Conservation (phyloP, 305 asterid genomes). For the Fraxinus nigra region DNA sequence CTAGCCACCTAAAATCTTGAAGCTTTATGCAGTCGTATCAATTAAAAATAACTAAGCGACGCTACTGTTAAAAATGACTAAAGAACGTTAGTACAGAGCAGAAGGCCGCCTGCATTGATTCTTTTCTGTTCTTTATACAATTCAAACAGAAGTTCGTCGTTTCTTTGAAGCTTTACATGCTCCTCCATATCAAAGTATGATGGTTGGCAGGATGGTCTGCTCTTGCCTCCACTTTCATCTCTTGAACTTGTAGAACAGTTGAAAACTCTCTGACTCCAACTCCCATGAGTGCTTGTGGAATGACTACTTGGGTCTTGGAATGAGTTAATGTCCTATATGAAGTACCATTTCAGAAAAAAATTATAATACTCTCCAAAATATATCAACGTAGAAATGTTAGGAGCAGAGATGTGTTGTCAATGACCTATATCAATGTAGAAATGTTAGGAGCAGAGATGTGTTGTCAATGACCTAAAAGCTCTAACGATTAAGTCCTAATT, state of each 20-base stretch:
- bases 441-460: not conserved
- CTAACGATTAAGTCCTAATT: not conserved
- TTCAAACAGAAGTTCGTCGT: slow-evolving; percentile 69
- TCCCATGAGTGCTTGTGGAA: slow-evolving; percentile 61
- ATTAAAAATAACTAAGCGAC: not conserved
- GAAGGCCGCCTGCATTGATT: slow-evolving; percentile 66
- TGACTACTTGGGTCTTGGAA: slow-evolving; percentile 33
- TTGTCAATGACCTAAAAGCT: not conserved
- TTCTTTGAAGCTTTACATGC: slow-evolving; percentile 35
- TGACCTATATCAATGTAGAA: not conserved
- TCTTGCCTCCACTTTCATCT: slow-evolving; percentile 26
- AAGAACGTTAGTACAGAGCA: slow-evolving; percentile 51
- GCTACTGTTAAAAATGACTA: slow-evolving; percentile 16
- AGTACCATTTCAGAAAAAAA: slow-evolving; percentile 15
- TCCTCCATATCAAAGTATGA: slow-evolving; percentile 60
- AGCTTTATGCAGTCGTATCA: not conserved
- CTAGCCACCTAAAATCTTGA: not conserved
- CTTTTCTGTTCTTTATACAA: slow-evolving; percentile 57
- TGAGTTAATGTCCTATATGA: slow-evolving; percentile 37
- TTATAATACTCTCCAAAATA: not conserved
- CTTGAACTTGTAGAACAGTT: slow-evolving; percentile 13
- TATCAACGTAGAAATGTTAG: not conserved
- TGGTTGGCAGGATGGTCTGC: slow-evolving; percentile 12
- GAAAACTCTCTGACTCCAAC: slow-evolving; percentile 52
- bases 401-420: not conserved